Evolutionary conservation across 805 yeast genomes (phyloP).

Genomic region (Suhomyces pyralidae): DNA sequence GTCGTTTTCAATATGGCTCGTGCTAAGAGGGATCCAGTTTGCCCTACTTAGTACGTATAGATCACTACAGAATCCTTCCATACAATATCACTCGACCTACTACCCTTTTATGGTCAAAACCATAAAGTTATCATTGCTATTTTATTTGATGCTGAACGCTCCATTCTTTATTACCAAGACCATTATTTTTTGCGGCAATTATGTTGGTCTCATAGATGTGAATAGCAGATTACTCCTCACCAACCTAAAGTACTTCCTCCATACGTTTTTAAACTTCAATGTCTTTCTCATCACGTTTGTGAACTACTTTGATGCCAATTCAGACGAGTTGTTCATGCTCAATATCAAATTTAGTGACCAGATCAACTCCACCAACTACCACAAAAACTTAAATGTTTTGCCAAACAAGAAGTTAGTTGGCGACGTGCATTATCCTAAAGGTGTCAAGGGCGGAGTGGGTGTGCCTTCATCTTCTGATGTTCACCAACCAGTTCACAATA

Average conservation of each 20-base stretch:
- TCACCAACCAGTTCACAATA: background rate
- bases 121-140: constrained; percentile 3
- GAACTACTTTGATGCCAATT: constrained; percentile 12
- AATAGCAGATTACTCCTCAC: constrained; percentile 2
- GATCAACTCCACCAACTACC: constrained; percentile 7
- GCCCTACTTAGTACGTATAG: constrained; percentile 49
- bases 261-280: constrained; percentile 16
- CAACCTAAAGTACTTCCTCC: constrained; percentile 10
- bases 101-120: background rate
- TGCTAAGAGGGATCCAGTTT: constrained; percentile 54
- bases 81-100: background rate
- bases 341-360: constrained; percentile 17
- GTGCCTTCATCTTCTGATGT: background rate
- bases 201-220: background rate
- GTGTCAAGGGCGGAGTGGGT: background rate
- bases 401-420: constrained; percentile 6
- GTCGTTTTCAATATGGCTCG: constrained; percentile 47
- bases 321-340: constrained; percentile 17
- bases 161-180: constrained; percentile 7
- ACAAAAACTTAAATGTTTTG: constrained; percentile 5
- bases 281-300: constrained; percentile 16
- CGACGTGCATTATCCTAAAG: background rate
- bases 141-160: constrained; percentile 5
- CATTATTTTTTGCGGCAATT: constrained; percentile 1
- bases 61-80: constrained; percentile 41